phyloP scores from a whole-genome alignment of 1,284 basidiomycete species.

The Takashimella koratensis region DNA sequence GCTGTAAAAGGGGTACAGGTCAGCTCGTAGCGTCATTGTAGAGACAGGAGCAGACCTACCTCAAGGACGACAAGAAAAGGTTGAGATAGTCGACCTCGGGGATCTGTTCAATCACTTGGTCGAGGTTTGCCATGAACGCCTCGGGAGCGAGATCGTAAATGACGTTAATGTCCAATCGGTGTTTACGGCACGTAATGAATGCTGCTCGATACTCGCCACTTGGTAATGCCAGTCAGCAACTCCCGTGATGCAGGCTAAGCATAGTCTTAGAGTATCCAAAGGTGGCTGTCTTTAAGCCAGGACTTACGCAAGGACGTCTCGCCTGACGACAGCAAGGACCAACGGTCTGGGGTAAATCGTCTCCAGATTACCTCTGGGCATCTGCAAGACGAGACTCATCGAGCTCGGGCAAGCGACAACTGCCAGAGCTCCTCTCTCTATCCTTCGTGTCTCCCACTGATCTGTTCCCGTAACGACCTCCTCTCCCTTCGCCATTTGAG shows the following conservation, averaged over 20 bases:
- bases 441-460: slow-evolving; percentile 66
- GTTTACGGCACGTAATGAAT: slow-evolving; percentile 85
- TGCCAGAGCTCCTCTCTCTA: slow-evolving; percentile 82
- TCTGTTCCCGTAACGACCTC: slow-evolving; percentile 36
- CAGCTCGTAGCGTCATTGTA: slow-evolving; percentile 45
- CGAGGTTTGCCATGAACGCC: slow-evolving; percentile 63
- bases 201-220: slow-evolving; percentile 68
- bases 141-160: slow-evolving; percentile 73
- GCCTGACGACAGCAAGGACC: slow-evolving; percentile 74
- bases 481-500: slow-evolving; percentile 27
- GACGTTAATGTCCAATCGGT: slow-evolving; percentile 86
- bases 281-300: no score
- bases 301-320: slow-evolving; percentile 68
- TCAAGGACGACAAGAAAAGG: slow-evolving; percentile 71
- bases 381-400: slow-evolving; percentile 91
- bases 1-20: slow-evolving; percentile 16
- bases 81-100: slow-evolving; percentile 89
- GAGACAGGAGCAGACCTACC: slow-evolving; percentile 47
- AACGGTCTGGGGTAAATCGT: slow-evolving; percentile 90
- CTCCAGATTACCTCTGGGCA: slow-evolving; percentile 96
- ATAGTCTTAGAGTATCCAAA: no score
- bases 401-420: slow-evolving; percentile 77
- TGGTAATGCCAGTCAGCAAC: neutral
- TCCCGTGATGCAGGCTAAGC: no score
- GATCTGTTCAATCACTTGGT: slow-evolving; percentile 76